Evolutionary conservation across 2,329 filamentous ascomycete genomes (phyloP).

Genomic region (Epichloe coenophiala): DNA sequence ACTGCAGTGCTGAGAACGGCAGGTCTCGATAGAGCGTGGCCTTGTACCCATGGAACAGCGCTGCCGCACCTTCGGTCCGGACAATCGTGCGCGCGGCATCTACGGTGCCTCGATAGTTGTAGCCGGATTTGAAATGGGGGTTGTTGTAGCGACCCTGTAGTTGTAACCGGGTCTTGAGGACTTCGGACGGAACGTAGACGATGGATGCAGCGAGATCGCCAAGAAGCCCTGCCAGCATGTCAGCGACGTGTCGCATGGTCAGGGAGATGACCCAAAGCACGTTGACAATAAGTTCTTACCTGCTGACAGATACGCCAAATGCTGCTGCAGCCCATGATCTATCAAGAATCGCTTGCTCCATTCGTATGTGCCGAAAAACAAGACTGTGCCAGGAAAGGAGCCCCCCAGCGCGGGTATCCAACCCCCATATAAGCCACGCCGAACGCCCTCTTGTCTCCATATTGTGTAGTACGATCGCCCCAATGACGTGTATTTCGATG

Average conservation of each 20-base stretch:
- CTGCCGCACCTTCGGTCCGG: conserved; percentile 64
- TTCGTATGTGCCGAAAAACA: conserved; percentile 96
- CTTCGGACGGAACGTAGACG: conserved; percentile 92
- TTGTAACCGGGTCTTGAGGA: conserved; percentile 92
- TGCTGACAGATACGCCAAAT: conserved; percentile 72
- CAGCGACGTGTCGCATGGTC: background rate
- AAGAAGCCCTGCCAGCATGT: conserved; percentile 52
- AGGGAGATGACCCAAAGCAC: background rate
- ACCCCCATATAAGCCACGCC: conserved; percentile 82
- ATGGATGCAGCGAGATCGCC: conserved; percentile 86
- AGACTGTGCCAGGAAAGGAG: conserved; percentile 83
- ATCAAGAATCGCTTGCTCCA: conserved; percentile 84
- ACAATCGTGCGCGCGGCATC: conserved; percentile 81
- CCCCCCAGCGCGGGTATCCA: conserved; percentile 87
- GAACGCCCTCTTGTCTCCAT: conserved; percentile 77
- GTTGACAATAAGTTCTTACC: conserved; percentile 34
- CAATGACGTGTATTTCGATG: conserved; percentile 83
- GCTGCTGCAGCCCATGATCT: conserved; percentile 68
- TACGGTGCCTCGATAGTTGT: conserved; percentile 81
- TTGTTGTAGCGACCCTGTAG: conserved; percentile 94
- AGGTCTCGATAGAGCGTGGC: conserved; percentile 89
- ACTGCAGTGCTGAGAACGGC: conserved; percentile 90
- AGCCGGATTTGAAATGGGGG: conserved; percentile 82
- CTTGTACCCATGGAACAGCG: conserved; percentile 93
- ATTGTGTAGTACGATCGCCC: conserved; percentile 88